Percentiles rank a stretch among this genome's conserved stretches.
Evolutionary conservation across 371 early-diverging fungal species (phyloP).

Genomic region (Mortierella sp.): DNA sequence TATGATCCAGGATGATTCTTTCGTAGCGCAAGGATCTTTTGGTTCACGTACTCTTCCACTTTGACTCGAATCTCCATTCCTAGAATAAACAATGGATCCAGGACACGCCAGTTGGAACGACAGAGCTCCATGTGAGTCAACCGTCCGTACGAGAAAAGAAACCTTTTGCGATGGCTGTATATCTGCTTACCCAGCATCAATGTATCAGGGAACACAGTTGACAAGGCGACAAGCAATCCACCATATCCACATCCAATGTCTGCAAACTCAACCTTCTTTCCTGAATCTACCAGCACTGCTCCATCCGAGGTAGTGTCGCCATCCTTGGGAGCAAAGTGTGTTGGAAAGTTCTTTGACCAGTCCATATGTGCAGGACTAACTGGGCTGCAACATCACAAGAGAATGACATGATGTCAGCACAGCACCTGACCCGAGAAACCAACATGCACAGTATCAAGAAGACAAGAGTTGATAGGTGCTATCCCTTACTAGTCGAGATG

Average conservation of each 20-base stretch:
- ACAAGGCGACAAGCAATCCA: slow-evolving; percentile 90
- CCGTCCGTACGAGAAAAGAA: too few species aligned
- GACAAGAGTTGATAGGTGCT: neutral
- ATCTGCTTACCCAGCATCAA: slow-evolving; percentile 84
- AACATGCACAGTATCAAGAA: neutral
- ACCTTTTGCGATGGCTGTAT: too few species aligned
- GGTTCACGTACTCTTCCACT: slow-evolving; percentile 94
- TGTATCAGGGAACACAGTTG: slow-evolving; percentile 89
- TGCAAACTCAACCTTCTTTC: slow-evolving; percentile 89
- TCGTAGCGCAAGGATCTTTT: slow-evolving; percentile 90
- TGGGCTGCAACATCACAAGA: too few species aligned
- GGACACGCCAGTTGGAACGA: too few species aligned
- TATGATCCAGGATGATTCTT: slow-evolving; percentile 83
- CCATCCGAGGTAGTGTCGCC: slow-evolving; percentile 54
- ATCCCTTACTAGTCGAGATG: slow-evolving; percentile 85
- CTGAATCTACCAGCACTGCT: slow-evolving; percentile 37
- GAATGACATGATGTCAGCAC: too few species aligned
- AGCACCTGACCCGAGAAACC: too few species aligned
- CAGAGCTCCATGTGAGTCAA: too few species aligned
- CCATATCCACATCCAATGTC: slow-evolving; percentile 99
- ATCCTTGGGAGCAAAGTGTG: slow-evolving; percentile 67
- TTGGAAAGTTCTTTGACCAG: slow-evolving; percentile 91
- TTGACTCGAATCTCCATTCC: slow-evolving; percentile 99
- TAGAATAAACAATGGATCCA: slow-evolving; percentile 6
- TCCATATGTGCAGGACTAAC: slow-evolving; percentile 85